Base-by-base conservation (phyloP, 345 rosid species). In the Euphorbia peplus region DNA sequence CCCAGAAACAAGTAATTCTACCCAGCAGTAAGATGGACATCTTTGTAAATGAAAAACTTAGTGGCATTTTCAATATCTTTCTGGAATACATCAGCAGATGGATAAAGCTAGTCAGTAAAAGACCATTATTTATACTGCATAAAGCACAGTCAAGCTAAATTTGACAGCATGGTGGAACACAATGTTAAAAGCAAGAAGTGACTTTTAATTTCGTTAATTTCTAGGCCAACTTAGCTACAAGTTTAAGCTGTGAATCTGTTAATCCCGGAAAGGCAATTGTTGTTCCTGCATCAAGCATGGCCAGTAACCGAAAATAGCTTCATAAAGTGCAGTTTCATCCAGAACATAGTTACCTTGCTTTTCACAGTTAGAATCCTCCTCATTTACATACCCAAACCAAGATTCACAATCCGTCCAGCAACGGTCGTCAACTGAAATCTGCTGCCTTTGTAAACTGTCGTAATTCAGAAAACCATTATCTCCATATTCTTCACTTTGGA, bases 261-360 rank as follows among this genome's bases (percentile, higher is more conserved):
- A 47, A 57, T 41, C 70, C 32, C 4, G 18, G 11, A 4, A 57
- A 52, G 19, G 37, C 24, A 12, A 35, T 8, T 2, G 72, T 37
- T 64, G 59, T 64, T 57, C 53, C 57, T 37, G 73, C 7, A n/a
- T 54, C 80, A 79, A 18, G 73, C 80, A 82, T 42, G 84, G 83
- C 80, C 79, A 77, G 63, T 77, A 73, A 71, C 79, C 74, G 3
- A 75, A 77, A 28, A 79, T 55, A 42, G 72, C 68, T 71, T 73
- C 77, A 24, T 58, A 75, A 46, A 68, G 15, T 25, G 41, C 72
- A 22, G 56, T 4, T 22, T 70, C 75, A 54, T 79, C 67, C 7
- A 11, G 37, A 53, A 65, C 47, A 35, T 59, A 67, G 51, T 53
- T 57, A 14, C 42, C 11, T 4, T 55, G 66, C 63, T 50, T 8